Percentiles rank a stretch among this genome's conserved stretches.
These are phyloP conservation scores for Rhododendron henanense DNA, from an alignment of 148 eudicot species.

Conservation along the genomic window DNA sequence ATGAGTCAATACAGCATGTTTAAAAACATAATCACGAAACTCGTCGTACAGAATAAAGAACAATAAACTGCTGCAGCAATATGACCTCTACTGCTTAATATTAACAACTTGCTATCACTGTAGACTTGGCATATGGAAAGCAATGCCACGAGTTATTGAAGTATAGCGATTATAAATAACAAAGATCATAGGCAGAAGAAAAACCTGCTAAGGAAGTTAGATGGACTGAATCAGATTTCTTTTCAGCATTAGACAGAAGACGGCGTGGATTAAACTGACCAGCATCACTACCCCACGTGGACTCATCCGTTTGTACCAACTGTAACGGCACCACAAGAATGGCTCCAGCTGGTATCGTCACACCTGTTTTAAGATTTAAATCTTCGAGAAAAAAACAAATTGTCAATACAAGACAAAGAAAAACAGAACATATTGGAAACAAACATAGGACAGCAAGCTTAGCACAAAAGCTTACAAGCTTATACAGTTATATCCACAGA, in stretches of 20 bases:
- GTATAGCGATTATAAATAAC: not conserved
- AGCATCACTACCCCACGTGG: constrained; percentile 54
- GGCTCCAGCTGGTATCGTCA: constrained; percentile 48
- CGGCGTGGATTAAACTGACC: constrained; percentile 47
- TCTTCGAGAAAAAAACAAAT: constrained; percentile 22
- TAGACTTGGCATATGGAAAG: not conserved
- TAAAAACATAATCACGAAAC: not conserved
- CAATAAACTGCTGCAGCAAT: not conserved
- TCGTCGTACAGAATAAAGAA: not conserved
- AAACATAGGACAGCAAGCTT: not conserved
- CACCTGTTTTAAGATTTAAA: constrained; percentile 37
- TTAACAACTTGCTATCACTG: not conserved
- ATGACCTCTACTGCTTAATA: not conserved
- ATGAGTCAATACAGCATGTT: not conserved
- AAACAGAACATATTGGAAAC: not conserved
- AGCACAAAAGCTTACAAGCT: not conserved
- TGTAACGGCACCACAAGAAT: constrained; percentile 50
- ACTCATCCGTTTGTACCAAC: constrained; percentile 45
- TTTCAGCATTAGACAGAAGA: constrained; percentile 38
- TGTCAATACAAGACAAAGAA: not conserved
- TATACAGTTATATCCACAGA: not conserved
- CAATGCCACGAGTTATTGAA: not conserved
- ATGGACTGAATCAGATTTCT: constrained; percentile 13
- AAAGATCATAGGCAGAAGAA: not conserved
- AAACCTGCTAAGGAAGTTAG: constrained; percentile 24